Evolutionary conservation across 768 basidiomycete genomes (phyloP).

Genomic region (Obba rivulosa): DNA sequence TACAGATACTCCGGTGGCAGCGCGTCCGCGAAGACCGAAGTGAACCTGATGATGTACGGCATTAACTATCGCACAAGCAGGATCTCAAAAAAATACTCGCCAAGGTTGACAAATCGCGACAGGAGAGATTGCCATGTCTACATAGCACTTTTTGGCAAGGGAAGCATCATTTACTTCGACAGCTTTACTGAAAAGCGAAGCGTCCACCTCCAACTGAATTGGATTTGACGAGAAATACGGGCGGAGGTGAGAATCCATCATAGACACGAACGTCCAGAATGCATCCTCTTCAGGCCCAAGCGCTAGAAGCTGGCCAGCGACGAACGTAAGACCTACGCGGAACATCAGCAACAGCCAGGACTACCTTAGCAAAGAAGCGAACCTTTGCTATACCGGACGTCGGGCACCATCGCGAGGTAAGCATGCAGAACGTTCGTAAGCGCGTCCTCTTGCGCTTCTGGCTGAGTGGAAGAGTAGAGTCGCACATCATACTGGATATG

Average conservation of each 20-base stretch:
- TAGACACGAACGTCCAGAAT: constrained; percentile 84
- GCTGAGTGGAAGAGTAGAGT: constrained; percentile 49
- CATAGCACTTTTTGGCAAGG: constrained; percentile 63
- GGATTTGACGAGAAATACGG: constrained; percentile 62
- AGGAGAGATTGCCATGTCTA: constrained; percentile 57
- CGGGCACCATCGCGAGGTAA: constrained; percentile 82
- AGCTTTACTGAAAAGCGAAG: constrained; percentile 61
- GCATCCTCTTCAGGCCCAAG: constrained; percentile 85
- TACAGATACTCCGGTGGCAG: constrained; percentile 63
- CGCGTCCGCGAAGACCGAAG: constrained; percentile 61
- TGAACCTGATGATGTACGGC: constrained; percentile 46
- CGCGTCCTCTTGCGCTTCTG: constrained; percentile 51
- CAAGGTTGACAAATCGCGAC: constrained; percentile 56
- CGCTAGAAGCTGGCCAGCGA: constrained; percentile 66
- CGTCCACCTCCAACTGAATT: constrained; percentile 71
- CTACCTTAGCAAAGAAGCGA: constrained; percentile 5
- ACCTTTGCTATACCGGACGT: constrained; percentile 67
- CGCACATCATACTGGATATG: constrained; percentile 59
- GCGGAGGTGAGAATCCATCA: constrained; percentile 83
- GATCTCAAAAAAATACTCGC: constrained; percentile 31
- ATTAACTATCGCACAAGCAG: not conserved
- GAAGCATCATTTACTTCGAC: constrained; percentile 57
- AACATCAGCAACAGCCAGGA: not conserved
- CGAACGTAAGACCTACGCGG: constrained; percentile 54
- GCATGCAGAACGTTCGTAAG: constrained; percentile 55